A percentile compares a stretch with the other conserved stretches of the same genome.
Evolutionary conservation across 495 filamentous ascomycete species (phyloP).

Genomic region (Trichoderma gamsii): DNA sequence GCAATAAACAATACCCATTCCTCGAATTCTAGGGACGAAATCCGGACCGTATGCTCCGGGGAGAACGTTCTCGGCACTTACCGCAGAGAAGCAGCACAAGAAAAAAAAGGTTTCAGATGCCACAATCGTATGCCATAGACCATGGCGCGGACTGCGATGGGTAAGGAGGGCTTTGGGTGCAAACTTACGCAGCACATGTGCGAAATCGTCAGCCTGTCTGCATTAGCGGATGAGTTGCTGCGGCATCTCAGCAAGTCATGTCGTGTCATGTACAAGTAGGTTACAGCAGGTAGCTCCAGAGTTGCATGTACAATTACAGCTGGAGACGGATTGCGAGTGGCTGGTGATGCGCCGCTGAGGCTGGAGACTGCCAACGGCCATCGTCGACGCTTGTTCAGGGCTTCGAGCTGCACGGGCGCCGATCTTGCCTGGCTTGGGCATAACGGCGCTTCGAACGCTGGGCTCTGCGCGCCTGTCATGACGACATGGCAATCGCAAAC

Average conservation of each 20-base stretch:
- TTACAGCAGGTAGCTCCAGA: background rate
- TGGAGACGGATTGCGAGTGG: background rate
- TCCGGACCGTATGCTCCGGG: conserved; percentile 3
- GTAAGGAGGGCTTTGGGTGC: background rate
- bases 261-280: too few relatives aligned
- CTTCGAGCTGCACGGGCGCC: background rate
- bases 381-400: conserved; percentile 1
- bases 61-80: background rate
- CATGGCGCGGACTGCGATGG: background rate
- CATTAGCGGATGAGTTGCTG: conserved; percentile 5
- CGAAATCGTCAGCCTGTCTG: background rate
- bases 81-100: background rate
- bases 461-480: background rate
- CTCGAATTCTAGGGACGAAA: background rate
- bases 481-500: conserved; percentile 1
- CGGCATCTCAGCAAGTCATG: background rate
- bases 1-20: background rate
- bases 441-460: background rate
- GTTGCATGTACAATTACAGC: background rate
- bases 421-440: conserved; percentile 6
- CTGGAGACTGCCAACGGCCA: background rate
- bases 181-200: too few relatives aligned
- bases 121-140: background rate
- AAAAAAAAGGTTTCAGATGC: background rate
- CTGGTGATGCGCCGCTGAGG: background rate